These are phyloP conservation scores for Austropuccinia psidii DNA, from an alignment of 1,284 basidiomycete genomes.

Conservation along the genomic window DNA sequence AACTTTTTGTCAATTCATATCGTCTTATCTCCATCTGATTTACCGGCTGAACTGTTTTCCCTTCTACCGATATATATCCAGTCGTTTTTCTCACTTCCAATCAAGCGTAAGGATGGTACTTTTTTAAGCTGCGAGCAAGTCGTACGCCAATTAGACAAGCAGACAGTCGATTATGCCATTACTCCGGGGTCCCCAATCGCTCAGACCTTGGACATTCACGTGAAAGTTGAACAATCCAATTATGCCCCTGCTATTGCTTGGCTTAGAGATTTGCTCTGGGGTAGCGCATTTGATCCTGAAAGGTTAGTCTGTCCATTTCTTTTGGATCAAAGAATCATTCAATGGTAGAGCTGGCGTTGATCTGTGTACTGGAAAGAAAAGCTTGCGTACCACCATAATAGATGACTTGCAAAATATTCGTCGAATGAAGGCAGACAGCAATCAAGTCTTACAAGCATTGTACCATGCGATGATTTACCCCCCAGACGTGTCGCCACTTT, in stretches of 20 bases:
- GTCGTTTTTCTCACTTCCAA: conserved; percentile 81
- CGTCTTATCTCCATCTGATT: conserved; percentile 55
- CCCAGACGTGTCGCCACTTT: conserved; percentile 61
- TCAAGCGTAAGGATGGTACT: conserved; percentile 64
- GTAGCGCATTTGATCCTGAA: conserved; percentile 71
- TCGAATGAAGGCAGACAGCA: conserved; percentile 82
- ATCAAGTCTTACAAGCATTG: conserved; percentile 66
- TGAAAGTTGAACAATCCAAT: conserved; percentile 72
- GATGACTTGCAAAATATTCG: conserved; percentile 90
- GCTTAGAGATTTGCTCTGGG: conserved; percentile 84
- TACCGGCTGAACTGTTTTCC: conserved; percentile 42
- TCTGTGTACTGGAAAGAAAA: conserved; percentile 46
- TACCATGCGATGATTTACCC: conserved; percentile 61
- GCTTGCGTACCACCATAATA: conserved; percentile 73
- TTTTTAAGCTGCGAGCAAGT: conserved; percentile 77
- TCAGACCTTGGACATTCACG: conserved; percentile 65
- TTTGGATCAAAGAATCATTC: too few species aligned
- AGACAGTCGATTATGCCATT: conserved; percentile 79
- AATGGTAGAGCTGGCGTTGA: too few species aligned
- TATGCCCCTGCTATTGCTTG: conserved; percentile 79
- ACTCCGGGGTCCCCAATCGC: conserved; percentile 65
- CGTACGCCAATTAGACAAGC: conserved; percentile 77
- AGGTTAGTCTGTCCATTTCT: conserved; percentile 57
- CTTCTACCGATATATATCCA: conserved; percentile 69
- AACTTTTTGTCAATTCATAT: conserved; percentile 71